Percentiles rank a stretch among this genome's conserved stretches.
phyloP scores from a whole-genome alignment of 2,329 filamentous ascomycete species.

The Alternaria dauci region DNA sequence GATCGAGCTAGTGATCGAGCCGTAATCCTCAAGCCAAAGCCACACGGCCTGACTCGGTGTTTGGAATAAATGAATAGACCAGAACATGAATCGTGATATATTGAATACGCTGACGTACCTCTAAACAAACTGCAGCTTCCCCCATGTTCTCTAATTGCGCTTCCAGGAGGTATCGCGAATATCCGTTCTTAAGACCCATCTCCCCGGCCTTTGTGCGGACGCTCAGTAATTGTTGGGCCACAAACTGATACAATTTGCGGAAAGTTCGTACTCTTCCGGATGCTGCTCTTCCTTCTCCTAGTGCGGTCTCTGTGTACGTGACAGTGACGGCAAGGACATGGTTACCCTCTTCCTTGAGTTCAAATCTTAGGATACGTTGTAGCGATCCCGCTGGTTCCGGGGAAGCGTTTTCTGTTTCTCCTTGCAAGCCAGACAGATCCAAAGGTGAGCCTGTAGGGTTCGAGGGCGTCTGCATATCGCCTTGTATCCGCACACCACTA shows the following conservation, averaged over 20 bases:
- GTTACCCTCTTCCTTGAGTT: constrained; percentile 91
- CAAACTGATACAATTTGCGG: constrained; percentile 94
- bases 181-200: constrained; percentile 57
- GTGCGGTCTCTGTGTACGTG: constrained; percentile 88
- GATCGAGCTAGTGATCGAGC: constrained; percentile 19
- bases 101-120: constrained; percentile 56
- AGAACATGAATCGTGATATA: constrained; percentile 10
- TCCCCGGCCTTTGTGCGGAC: constrained; percentile 88
- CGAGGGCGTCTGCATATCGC: constrained; percentile 94
- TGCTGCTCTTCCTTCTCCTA: constrained; percentile 58
- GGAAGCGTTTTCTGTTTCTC: constrained; percentile 37
- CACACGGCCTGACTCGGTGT: constrained; percentile 14
- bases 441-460: constrained; percentile 69
- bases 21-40: constrained; percentile 11
- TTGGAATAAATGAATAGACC: constrained; percentile 25
- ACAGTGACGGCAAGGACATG: constrained; percentile 94
- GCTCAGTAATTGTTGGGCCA: constrained; percentile 87
- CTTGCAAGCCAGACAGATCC: constrained; percentile 61
- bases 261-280: constrained; percentile 80
- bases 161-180: constrained; percentile 76
- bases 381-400: constrained; percentile 71
- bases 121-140: constrained; percentile 81
- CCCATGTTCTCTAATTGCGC: constrained; percentile 96
- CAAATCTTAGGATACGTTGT: constrained; percentile 83
- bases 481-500: constrained; percentile 81